Evolutionary conservation across 2,329 filamentous ascomycete species (phyloP), one percentile per base, ranked within the genome.

Genomic region (Pseudofabraea citricarpa): DNA sequence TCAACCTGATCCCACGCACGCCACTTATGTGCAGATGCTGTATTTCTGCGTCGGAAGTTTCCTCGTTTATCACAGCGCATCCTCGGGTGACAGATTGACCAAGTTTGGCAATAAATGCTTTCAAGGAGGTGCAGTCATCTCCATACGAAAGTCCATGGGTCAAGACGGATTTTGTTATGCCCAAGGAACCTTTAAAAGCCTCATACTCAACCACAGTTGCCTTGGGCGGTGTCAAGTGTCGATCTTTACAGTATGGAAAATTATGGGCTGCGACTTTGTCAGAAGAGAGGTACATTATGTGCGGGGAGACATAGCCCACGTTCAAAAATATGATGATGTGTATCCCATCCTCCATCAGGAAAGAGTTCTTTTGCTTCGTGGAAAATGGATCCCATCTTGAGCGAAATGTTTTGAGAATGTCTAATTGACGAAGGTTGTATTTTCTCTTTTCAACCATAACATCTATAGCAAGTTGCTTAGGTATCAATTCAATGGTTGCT

Each of bases 91-190:
- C 47, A 3, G 15, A 15, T 5, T 41, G 44, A 0, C 54, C 58
- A 1, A 67, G 48, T 5, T 57, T 55, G 0, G 53, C 24, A 2
- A 64, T 51, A 37, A 66, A 67, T 1, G 54, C 41, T 16, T 56
- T 59, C 2, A 66, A 38, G 0, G 62, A 66, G 2, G 56, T 54
- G 41, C 58, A 60, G 40, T 67, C 63, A 21, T 62, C 53, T 5
- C 64, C 64, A 15, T 66, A 66, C 0, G 64, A 66, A 0, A 67
- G 42, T 1, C 63, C 64, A 43, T 67, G 64, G 0, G 62, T 60
- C 0, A 67, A 49, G 5, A 65, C 62, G 0, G 63, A 66, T 31
- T 64, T 54, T 1, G 60, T 64, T 18, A 66, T 57, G 1, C 59
- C 59, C 2, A 56, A 18, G 2, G 44, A 44, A 5, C 44, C 38